Conservation (phyloP, 306 rosid genomes). For the Rosa rugosa region DNA sequence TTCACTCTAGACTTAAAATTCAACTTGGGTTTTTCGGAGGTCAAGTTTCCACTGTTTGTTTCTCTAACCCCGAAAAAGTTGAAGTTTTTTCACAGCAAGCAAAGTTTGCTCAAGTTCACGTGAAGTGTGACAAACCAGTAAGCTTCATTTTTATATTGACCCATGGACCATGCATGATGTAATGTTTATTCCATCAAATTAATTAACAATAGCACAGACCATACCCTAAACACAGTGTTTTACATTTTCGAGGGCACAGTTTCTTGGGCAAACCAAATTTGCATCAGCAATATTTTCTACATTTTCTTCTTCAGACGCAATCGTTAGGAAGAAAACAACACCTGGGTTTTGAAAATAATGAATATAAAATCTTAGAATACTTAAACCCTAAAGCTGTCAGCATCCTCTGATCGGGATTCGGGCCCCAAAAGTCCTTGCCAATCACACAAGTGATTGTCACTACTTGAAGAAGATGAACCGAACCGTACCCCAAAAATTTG, state of each 20-base stretch:
- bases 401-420: conserved; percentile 34
- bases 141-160: conserved; percentile 31
- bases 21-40: too few relatives aligned
- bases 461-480: conserved; percentile 30
- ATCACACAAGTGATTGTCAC: conserved; percentile 22
- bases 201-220: conserved; percentile 35
- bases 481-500: conserved; percentile 47
- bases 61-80: neutral
- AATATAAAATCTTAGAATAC: conserved; percentile 20
- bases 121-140: conserved; percentile 46
- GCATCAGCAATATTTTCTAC: conserved; percentile 41
- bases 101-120: conserved; percentile 34
- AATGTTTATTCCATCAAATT: conserved; percentile 22
- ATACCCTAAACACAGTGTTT: neutral
- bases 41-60: neutral
- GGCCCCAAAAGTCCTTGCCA: conserved; percentile 46
- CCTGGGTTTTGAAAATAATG: conserved; percentile 13
- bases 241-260: conserved; percentile 39
- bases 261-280: conserved; percentile 33
- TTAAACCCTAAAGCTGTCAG: conserved; percentile 36
- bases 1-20: neutral
- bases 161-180: conserved; percentile 44
- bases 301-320: conserved; percentile 44
- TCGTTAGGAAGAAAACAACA: conserved; percentile 32
- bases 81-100: neutral